Percentiles rank a stretch among this genome's conserved stretches.
These are phyloP conservation scores for Talaromyces sp. DNA, from an alignment of 2,329 filamentous ascomycete genomes.

Conservation along the genomic window DNA sequence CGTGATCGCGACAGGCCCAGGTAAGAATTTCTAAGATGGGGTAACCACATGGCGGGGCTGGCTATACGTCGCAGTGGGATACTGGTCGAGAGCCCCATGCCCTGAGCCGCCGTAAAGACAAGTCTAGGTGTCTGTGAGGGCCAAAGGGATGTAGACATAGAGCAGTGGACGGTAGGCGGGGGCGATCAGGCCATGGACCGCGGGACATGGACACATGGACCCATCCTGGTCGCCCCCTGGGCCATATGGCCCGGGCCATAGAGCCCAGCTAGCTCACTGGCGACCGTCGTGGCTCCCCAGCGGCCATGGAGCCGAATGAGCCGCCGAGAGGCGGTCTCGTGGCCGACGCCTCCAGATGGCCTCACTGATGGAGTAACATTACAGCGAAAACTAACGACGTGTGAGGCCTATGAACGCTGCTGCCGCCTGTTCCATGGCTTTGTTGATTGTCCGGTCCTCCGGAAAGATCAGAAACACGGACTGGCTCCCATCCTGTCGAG, in stretches of 20 bases:
- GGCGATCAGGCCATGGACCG: background rate
- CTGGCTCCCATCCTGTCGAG: too few species aligned
- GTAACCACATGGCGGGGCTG: background rate
- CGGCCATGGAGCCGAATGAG: background rate
- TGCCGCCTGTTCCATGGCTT: too few species aligned
- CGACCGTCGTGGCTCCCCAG: background rate
- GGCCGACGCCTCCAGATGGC: background rate
- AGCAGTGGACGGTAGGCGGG: constrained; percentile 3
- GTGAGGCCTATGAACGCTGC: too few species aligned
- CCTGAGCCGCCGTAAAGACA: background rate
- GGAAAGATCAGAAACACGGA: too few species aligned
- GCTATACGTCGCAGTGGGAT: background rate
- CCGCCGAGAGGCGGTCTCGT: background rate
- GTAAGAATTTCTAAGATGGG: background rate
- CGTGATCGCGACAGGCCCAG: background rate
- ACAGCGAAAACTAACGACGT: too few species aligned
- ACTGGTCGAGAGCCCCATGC: background rate
- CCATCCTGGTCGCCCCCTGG: background rate
- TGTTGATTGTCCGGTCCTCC: too few species aligned
- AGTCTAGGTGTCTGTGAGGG: background rate
- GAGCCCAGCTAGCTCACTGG: constrained; percentile 5
- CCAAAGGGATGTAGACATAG: background rate
- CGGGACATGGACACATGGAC: background rate
- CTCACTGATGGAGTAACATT: background rate
- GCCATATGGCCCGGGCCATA: constrained; percentile 6